Conservation (phyloP, 352 stramenopile species). For the Phytophthora crassamura region DNA sequence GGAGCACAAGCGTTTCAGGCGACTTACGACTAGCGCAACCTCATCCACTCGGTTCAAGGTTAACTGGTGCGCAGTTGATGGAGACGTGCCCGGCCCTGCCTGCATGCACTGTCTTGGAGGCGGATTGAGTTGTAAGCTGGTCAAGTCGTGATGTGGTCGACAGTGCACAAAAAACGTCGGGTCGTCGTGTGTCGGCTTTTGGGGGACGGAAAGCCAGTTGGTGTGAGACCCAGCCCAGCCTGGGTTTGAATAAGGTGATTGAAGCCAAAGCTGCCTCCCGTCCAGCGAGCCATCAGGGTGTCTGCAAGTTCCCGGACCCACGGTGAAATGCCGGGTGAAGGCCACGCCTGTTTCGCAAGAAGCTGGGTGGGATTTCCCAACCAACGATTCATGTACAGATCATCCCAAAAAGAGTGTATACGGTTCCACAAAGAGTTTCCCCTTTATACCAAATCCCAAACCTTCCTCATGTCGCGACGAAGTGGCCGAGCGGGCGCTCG, state of each 20-base stretch:
- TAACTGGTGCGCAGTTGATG: not conserved
- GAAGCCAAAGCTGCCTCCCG: slow-evolving; percentile 3
- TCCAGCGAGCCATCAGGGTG: slow-evolving; percentile 8
- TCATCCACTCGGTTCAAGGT: slow-evolving; percentile 18
- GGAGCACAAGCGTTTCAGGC: slow-evolving; percentile 17
- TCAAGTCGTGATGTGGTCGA: no score
- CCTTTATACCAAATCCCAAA: slow-evolving; percentile 8
- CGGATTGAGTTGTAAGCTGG: no score
- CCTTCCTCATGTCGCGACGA: slow-evolving; percentile 3
- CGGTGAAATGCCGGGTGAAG: not conserved
- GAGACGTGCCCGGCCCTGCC: no score
- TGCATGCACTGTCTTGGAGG: not conserved
- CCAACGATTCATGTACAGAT: not conserved
- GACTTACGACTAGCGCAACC: slow-evolving; percentile 29
- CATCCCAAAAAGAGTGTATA: slow-evolving; percentile 7
- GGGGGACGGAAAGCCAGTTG: no score
- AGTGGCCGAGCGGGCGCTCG: slow-evolving; percentile 2
- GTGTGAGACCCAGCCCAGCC: not conserved
- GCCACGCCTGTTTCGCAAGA: slow-evolving; percentile 17
- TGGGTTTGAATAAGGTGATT: not conserved
- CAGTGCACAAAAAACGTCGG: no score
- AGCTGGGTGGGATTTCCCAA: not conserved
- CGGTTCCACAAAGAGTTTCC: not conserved
- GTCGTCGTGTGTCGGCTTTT: no score
- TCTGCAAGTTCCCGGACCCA: slow-evolving; percentile 2